Conservation (phyloP, 805 yeast species). For the Yamadazyma endophytica region DNA sequence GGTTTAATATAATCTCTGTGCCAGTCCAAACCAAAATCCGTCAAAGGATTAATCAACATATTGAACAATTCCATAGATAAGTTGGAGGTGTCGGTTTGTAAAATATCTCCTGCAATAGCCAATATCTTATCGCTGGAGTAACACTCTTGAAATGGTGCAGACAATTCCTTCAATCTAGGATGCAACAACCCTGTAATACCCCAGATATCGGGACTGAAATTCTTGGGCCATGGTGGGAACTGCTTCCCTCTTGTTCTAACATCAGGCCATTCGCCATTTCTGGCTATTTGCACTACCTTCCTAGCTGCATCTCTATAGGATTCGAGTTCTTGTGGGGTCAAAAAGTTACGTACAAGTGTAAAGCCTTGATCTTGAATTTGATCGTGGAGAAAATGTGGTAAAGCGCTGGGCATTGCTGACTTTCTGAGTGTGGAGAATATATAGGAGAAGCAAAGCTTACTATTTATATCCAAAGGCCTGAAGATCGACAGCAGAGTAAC, state of each 20-base stretch:
- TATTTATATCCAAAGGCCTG: no score
- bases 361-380: conserved; percentile 33
- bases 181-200: conserved; percentile 46
- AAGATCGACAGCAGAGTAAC: no score
- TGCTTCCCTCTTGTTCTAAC: conserved; percentile 51
- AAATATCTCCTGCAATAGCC: conserved; percentile 37
- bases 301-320: conserved; percentile 34
- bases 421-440: no score
- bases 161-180: conserved; percentile 38
- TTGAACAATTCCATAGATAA: conserved; percentile 48
- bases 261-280: conserved; percentile 46
- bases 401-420: conserved; percentile 17
- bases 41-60: conserved; percentile 49
- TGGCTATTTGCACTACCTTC: conserved; percentile 34
- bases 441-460: no score
- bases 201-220: conserved; percentile 50
- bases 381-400: conserved; percentile 27
- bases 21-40: conserved; percentile 52
- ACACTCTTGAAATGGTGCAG: conserved; percentile 35
- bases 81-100: conserved; percentile 31
- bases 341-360: conserved; percentile 36
- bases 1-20: conserved; percentile 50
- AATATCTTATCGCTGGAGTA: conserved; percentile 38
- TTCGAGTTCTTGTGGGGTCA: conserved; percentile 36
- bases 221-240: conserved; percentile 55